phyloP scores from a whole-genome alignment of 176 grass and related monocot species.

The Metroxylon sagu region DNA sequence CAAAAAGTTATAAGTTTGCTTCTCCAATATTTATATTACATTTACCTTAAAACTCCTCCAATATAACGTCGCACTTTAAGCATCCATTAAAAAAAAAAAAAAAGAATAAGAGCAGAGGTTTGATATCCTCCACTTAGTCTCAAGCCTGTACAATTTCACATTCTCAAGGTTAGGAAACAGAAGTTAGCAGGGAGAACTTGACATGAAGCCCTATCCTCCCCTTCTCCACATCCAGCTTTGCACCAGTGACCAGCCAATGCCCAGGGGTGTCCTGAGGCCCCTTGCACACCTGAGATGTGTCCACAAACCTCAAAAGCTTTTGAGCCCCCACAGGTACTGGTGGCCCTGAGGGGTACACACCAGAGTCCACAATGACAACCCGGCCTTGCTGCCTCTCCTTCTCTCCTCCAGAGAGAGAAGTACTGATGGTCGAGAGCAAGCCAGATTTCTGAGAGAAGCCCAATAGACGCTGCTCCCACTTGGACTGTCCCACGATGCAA shows the following conservation, averaged over 20 bases:
- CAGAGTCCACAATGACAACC: constrained; percentile 43
- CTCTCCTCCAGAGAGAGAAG: constrained; percentile 11
- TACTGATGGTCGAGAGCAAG: constrained; percentile 41
- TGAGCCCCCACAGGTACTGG: constrained; percentile 51
- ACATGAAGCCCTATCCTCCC: constrained; percentile 74
- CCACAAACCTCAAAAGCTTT: constrained; percentile 71
- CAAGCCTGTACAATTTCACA: too few species aligned
- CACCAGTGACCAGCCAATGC: constrained; percentile 83
- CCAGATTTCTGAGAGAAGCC: constrained; percentile 38
- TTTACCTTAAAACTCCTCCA: too few species aligned
- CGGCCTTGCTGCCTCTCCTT: constrained; percentile 19
- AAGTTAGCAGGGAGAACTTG: constrained; percentile 75
- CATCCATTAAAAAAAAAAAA: too few species aligned
- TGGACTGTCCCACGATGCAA: constrained; percentile 48
- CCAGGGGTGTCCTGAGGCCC: constrained; percentile 72
- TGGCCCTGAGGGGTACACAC: constrained; percentile 44
- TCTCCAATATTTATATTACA: too few species aligned
- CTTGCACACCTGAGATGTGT: constrained; percentile 60
- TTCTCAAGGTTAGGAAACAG: constrained; percentile 5
- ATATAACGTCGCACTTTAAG: too few species aligned
- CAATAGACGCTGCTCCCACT: constrained; percentile 34
- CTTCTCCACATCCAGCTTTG: constrained; percentile 66
- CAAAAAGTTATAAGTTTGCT: too few species aligned
- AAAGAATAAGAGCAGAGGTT: too few species aligned
- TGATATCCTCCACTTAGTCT: too few species aligned